Percentiles rank a stretch among this genome's conserved stretches.
These are phyloP conservation scores for Rhizodiscina lignyota DNA, from an alignment of 495 filamentous ascomycete genomes.

Conservation along the genomic window DNA sequence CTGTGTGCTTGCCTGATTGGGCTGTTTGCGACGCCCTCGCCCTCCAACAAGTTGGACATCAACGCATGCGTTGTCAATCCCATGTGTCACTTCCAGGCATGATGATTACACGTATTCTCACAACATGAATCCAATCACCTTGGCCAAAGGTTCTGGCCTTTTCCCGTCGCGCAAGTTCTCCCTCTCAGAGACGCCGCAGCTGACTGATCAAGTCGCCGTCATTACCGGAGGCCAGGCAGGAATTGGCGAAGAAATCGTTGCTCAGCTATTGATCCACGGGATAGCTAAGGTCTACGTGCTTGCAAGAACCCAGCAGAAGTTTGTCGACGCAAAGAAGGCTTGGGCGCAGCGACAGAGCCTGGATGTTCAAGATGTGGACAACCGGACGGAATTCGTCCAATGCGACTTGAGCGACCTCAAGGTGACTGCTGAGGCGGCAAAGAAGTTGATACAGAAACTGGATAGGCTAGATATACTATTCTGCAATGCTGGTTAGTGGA, in stretches of 20 bases:
- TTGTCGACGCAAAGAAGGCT: constrained; percentile 10
- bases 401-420: constrained; percentile 21
- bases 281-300: constrained; percentile 22
- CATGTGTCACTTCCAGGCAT: constrained; percentile 1
- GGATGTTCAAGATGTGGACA: constrained; percentile 7
- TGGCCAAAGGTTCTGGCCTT: constrained; percentile 10
- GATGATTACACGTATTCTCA: background rate
- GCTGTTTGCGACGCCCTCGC: no score
- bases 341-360: constrained; percentile 12
- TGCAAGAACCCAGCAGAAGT: constrained; percentile 18
- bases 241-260: constrained; percentile 25
- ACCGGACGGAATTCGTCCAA: constrained; percentile 17
- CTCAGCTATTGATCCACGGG: constrained; percentile 25
- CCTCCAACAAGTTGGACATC: no score
- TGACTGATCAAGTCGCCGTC: constrained; percentile 23
- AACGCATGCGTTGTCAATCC: background rate
- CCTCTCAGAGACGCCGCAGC: constrained; percentile 14
- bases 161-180: constrained; percentile 15
- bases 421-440: constrained; percentile 12
- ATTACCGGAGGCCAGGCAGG: constrained; percentile 28
- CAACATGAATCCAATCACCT: constrained; percentile 1
- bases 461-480: constrained; percentile 23
- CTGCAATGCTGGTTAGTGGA: constrained; percentile 22
- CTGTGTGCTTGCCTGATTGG: no score
- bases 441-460: constrained; percentile 2